Conservation (phyloP, 2,329 filamentous ascomycete species). For the Colletotrichum tropicale region DNA sequence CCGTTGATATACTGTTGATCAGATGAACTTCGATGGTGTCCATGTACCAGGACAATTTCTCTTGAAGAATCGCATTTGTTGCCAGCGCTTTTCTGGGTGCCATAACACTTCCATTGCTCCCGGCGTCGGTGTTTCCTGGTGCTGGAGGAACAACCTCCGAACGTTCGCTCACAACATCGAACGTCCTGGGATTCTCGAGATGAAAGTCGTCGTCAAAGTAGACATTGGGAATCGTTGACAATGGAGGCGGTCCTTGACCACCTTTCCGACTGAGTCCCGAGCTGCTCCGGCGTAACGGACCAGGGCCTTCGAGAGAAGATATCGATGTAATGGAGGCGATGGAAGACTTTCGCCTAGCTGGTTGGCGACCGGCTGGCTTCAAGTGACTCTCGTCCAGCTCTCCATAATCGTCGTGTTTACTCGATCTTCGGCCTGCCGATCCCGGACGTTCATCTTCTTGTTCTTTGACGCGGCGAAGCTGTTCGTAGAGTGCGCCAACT, state of each 20-base stretch:
- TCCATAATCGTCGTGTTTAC: conserved; percentile 46
- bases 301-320: conserved; percentile 52
- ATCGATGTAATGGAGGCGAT: conserved; percentile 53
- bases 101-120: conserved; percentile 60
- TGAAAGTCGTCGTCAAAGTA: conserved; percentile 97
- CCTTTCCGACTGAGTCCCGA: conserved; percentile 60
- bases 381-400: conserved; percentile 51
- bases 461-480: conserved; percentile 83
- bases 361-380: conserved; percentile 46
- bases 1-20: conserved; percentile 93
- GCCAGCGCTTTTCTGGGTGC: conserved; percentile 84
- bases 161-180: conserved; percentile 94
- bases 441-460: conserved; percentile 64
- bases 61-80: conserved; percentile 95
- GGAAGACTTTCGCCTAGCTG: conserved; percentile 43
- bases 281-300: conserved; percentile 47
- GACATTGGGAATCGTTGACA: conserved; percentile 90
- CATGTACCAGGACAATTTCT: conserved; percentile 99
- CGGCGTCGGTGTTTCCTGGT: conserved; percentile 54
- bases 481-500: conserved; percentile 87
- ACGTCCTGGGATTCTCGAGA: conserved; percentile 93
- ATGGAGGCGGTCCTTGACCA: conserved; percentile 76
- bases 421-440: conserved; percentile 33
- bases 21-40: conserved; percentile 98
- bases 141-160: conserved; percentile 88